Evolutionary conservation across 306 rosid species (phyloP), one percentile per base, ranked within the genome.

Genomic region (Prunus campanulata): DNA sequence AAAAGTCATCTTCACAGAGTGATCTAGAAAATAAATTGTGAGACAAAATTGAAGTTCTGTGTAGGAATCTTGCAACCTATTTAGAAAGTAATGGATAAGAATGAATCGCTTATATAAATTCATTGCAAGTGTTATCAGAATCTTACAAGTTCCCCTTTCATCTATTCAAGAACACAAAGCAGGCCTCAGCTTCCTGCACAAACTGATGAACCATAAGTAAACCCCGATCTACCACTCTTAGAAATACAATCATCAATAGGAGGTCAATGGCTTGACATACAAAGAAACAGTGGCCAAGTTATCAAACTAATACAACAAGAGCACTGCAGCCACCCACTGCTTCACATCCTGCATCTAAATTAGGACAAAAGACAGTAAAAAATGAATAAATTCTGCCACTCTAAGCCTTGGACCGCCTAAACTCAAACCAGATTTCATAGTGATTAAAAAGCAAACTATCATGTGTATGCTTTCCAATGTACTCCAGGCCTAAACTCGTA

Each of bases 381-480:
- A 78, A 14, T 14, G 35, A 71, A 20, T 63, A 52, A 62, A 71
- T 50, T 63, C 46, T 30, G 54, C 60, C 63, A 27, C 66, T 70
- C 29, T 90, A 91, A 18, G 77, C 80, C 75, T 80, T 90, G 0
- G 85, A 47, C 81, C 89, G 83, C 81, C 88, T 86, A 82, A 93
- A 93, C 78, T 85, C 92, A 15, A 87, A 93, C 98, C 98, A 93
- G 77, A 93, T 90, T 82, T 93, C 98, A 19, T 87, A 93, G 78
- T 93, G 98, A 84, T 93, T 91, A 76, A 91, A 93, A 63, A 93
- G 88, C 82, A 93, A 72, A 78, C 98, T 91, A 71, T 91, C 98
- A 39, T 93, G 98, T n/a, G 93, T 88, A 66, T 81, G 89, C 77
- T 91, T 93, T 29, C 97, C 89, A 5, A 90, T 13, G 86, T 83